Percentiles rank a stretch among this genome's conserved stretches.
Evolutionary conservation across 805 yeast genomes (phyloP).

Genomic region (Myxozyma melibiosi): DNA sequence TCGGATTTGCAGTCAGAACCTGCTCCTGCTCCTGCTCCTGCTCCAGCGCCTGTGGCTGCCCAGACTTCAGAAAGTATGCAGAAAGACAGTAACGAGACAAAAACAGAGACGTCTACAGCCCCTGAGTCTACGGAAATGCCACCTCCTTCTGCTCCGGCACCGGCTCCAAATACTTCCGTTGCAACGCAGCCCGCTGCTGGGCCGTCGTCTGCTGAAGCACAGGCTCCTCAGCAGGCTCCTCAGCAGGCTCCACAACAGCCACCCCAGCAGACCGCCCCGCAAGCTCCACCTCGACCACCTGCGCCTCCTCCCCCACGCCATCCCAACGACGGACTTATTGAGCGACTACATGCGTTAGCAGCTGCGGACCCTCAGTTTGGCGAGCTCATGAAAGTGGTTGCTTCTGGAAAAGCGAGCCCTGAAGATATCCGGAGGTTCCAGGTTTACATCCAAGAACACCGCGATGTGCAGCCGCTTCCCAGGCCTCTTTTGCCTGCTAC

Average conservation of each 20-base stretch:
- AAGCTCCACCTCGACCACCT: too few relatives aligned
- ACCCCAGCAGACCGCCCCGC: too few relatives aligned
- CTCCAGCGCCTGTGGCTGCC: slow-evolving; percentile 9
- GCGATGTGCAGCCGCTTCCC: not conserved
- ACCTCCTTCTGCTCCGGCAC: not conserved
- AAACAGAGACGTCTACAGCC: not conserved
- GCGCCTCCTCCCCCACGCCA: slow-evolving; percentile 5
- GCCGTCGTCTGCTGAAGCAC: too few relatives aligned
- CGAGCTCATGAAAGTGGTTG: slow-evolving; percentile 79
- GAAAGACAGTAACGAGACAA: not conserved
- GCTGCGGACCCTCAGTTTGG: slow-evolving; percentile 67
- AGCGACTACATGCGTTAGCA: slow-evolving; percentile 81
- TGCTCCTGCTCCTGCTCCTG: not conserved
- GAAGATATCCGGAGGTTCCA: slow-evolving; percentile 79
- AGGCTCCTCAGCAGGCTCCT: too few relatives aligned
- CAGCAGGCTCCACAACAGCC: too few relatives aligned
- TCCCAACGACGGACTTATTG: slow-evolving; percentile 57
- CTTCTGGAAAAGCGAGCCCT: slow-evolving; percentile 73
- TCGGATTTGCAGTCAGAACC: not conserved
- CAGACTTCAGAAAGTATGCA: not conserved
- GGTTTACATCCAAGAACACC: slow-evolving; percentile 62
- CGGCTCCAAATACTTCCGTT: not conserved
- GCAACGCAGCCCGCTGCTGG: not conserved
- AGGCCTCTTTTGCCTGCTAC: not conserved
- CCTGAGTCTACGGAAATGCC: not conserved